Conservation (phyloP, 805 yeast species). For the Wickerhamomyces hampshirensis region DNA sequence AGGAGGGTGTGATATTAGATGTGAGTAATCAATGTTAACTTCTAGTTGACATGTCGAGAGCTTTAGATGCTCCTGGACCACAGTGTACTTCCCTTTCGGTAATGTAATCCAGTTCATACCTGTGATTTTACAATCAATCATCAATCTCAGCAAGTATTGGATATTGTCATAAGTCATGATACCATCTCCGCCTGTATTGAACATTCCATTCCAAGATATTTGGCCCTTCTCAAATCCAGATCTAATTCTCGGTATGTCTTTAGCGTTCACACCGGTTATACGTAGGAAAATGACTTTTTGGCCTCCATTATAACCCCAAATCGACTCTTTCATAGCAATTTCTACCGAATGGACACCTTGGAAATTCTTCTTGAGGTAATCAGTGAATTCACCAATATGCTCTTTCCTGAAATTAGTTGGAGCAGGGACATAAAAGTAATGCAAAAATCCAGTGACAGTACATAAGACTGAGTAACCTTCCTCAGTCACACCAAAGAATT, state of each 20-base stretch:
- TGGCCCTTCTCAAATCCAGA: constrained; percentile 82
- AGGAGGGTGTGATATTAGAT: constrained; percentile 73
- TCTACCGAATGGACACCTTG: constrained; percentile 66
- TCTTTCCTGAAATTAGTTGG: constrained; percentile 68
- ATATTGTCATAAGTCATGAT: constrained; percentile 84
- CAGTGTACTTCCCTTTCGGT: constrained; percentile 64
- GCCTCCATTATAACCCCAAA: constrained; percentile 91
- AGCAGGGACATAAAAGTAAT: constrained; percentile 88
- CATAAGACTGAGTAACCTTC: constrained; percentile 88
- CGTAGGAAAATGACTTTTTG: constrained; percentile 74
- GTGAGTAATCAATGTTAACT: constrained; percentile 60
- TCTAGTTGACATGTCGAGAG: constrained; percentile 86
- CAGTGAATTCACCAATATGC: constrained; percentile 44
- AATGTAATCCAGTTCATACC: constrained; percentile 98
- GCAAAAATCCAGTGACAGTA: constrained; percentile 82
- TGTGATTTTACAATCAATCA: constrained; percentile 88
- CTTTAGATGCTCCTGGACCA: constrained; percentile 35
- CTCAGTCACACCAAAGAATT: constrained; percentile 90
- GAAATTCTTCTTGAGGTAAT: constrained; percentile 39
- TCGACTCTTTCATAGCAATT: constrained; percentile 68
- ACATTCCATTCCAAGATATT: constrained; percentile 56
- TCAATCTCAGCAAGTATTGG: constrained; percentile 76
- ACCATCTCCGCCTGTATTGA: constrained; percentile 47
- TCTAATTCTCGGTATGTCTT: constrained; percentile 63
- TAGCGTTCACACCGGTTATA: constrained; percentile 61